Percentiles rank a stretch among this genome's conserved stretches.
These are phyloP conservation scores for Lyophyllum decastes DNA, from an alignment of 768 basidiomycete species.

Conservation along the genomic window DNA sequence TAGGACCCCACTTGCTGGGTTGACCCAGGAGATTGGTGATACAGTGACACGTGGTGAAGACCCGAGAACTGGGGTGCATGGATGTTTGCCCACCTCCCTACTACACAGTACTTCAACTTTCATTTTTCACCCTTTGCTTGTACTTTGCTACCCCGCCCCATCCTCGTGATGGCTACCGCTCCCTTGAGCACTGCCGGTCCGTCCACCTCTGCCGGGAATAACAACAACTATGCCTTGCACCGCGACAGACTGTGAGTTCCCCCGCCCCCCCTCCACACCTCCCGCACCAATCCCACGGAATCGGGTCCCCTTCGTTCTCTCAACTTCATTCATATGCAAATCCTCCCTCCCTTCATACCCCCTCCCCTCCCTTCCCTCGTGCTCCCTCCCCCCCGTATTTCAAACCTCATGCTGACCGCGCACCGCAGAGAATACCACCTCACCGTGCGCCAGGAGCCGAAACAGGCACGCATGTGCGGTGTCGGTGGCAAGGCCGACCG, in stretches of 20 bases:
- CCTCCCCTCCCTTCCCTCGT: slow-evolving; percentile 3
- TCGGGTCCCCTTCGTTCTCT: slow-evolving; percentile 25
- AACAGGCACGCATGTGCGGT: slow-evolving; percentile 90
- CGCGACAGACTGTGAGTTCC: slow-evolving; percentile 42
- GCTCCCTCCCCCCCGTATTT: slow-evolving; percentile 8
- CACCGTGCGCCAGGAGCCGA: slow-evolving; percentile 86
- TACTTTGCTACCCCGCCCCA: background rate
- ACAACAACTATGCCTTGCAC: slow-evolving; percentile 19
- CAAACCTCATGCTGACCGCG: slow-evolving; percentile 5
- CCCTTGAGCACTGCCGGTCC: background rate
- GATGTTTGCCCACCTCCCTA: no score
- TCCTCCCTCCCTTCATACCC: background rate
- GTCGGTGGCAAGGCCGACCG: slow-evolving; percentile 92
- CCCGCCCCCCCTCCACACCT: no score
- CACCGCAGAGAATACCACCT: slow-evolving; percentile 77
- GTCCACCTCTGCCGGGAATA: background rate
- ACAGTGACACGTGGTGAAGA: no score
- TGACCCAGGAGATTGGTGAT: background rate
- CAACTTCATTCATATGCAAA: slow-evolving; percentile 2
- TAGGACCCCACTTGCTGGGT: background rate
- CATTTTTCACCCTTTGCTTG: background rate
- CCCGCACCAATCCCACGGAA: slow-evolving; percentile 34
- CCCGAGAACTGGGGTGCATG: background rate
- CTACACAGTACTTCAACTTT: no score
- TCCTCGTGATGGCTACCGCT: background rate